Base-by-base conservation (phyloP, 1,139 yeast genomes). In the Hansenula lynferdii region DNA sequence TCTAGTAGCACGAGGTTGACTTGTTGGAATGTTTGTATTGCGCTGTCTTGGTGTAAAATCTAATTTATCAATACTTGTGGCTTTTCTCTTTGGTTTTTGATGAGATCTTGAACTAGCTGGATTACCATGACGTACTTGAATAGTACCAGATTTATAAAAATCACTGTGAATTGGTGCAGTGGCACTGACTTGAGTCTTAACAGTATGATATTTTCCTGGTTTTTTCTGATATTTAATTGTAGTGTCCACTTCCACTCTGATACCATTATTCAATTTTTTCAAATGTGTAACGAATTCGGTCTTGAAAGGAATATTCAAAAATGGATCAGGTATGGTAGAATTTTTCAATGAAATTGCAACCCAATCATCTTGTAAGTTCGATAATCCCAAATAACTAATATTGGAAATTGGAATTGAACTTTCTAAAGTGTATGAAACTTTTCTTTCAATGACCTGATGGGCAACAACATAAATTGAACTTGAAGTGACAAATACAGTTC, bases 291-390 rank as follows among this genome's bases (percentile, higher is more conserved):
- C 67, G 37, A 94, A 67, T 58, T 94, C 99, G 0, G 98, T 94
- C 63, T 94, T 94, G 66, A 92, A 85, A 42, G 76, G 77, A 45
- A 89, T 72, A 60, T 85, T 85, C 42, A 92, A 68, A 44, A 94
- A 76, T 7, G 86, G 72, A 64, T 94, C 99, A 1, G 97, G 89
- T 12, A 69, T 68, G 1, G 75, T 59, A 3, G 75, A 64, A 3
- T 76, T 80, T 54, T 49, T 61, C 41, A 85, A 64, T 22, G 82
- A 80, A 29, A 92, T 61, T 1, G 95, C 95, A 28, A 90, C 61
- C 99, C 99, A 94, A 53, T 90, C 94, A 61, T 94, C 99, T 49
- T 92, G 94, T 42, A 78, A 67, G 32, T 70, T 76, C 0, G 97
- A 84, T 51, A 92, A 58, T 4, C 80, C 82, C 22, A 87, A 76